Evolutionary conservation across 2,329 filamentous ascomycete species (phyloP).

Genomic region (Stemphylium vesicarium): DNA sequence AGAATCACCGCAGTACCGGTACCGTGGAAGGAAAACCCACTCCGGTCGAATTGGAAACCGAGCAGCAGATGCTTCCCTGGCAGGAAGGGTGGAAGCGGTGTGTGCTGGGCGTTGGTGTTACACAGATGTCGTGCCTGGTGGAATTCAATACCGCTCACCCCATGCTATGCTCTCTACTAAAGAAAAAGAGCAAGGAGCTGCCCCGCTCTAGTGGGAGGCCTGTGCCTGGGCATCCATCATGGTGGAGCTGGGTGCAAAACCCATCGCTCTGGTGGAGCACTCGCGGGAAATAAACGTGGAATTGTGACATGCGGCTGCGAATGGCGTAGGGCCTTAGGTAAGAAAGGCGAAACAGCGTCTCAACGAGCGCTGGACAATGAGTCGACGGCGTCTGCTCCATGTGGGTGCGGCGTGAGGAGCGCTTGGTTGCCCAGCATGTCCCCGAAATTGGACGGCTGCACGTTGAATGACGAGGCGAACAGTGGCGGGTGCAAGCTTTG

Average conservation of each 20-base stretch:
- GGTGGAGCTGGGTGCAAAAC: conserved; percentile 28
- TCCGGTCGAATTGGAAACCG: not conserved
- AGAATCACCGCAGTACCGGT: conserved; percentile 21
- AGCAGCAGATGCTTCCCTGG: conserved; percentile 8
- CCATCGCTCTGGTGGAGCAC: conserved; percentile 18
- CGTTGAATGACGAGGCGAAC: no score
- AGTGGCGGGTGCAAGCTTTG: no score
- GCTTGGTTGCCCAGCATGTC: no score
- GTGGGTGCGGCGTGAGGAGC: not conserved
- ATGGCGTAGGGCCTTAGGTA: conserved; percentile 16
- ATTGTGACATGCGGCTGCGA: conserved; percentile 16
- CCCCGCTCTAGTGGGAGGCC: conserved; percentile 18
- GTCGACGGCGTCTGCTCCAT: conserved; percentile 9
- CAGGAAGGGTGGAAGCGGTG: conserved; percentile 33
- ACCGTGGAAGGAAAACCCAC: conserved; percentile 21
- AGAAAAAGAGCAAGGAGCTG: conserved; percentile 14
- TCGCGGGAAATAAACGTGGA: not conserved
- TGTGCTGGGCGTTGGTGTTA: conserved; percentile 31
- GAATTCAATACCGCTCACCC: conserved; percentile 36
- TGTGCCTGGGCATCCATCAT: conserved; percentile 29
- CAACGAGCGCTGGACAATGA: conserved; percentile 12
- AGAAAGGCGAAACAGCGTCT: conserved; percentile 9
- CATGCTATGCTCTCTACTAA: conserved; percentile 27
- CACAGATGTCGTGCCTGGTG: conserved; percentile 38
- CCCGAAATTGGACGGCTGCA: no score